Percentiles rank a stretch among this genome's conserved stretches.
Conservation (phyloP, 1,139 yeast genomes). For the Yarrowia galli region DNA sequence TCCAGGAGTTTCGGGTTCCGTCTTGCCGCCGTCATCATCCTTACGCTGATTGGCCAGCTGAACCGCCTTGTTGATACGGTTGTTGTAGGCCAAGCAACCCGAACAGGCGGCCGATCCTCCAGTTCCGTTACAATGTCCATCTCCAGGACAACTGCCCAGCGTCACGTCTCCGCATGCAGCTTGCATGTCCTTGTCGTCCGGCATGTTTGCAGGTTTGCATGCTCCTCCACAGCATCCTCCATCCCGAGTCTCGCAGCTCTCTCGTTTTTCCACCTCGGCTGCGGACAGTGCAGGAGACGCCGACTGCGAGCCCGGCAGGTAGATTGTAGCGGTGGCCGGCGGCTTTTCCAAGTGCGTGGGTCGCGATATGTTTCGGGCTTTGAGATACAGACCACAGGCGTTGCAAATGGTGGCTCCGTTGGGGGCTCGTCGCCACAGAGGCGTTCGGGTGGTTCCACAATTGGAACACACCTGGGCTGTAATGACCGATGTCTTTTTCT, state of each 20-base stretch:
- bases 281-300: conserved; percentile 8
- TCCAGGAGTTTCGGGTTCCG: conserved; percentile 17
- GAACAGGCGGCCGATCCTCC: conserved; percentile 83
- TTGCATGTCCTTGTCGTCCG: conserved; percentile 33
- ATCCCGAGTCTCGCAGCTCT: conserved; percentile 15
- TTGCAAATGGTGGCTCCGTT: conserved; percentile 71
- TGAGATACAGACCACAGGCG: conserved; percentile 67
- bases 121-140: conserved; percentile 85
- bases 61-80: conserved; percentile 57
- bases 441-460: conserved; percentile 73
- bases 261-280: conserved; percentile 32
- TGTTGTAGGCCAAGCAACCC: conserved; percentile 84
- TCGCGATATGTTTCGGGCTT: conserved; percentile 54
- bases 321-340: conserved; percentile 62
- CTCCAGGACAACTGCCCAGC: conserved; percentile 79
- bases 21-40: conserved; percentile 16
- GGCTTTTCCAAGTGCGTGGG: conserved; percentile 72
- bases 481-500: conserved; percentile 29
- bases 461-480: conserved; percentile 62
- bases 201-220: conserved; percentile 11
- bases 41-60: conserved; percentile 41
- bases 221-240: conserved; percentile 38
- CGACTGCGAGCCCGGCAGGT: conserved; percentile 20
- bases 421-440: conserved; percentile 74
- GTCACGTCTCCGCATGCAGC: conserved; percentile 41